Evolutionary conservation across 805 yeast species (phyloP).

Genomic region (Komagataella ulmi): DNA sequence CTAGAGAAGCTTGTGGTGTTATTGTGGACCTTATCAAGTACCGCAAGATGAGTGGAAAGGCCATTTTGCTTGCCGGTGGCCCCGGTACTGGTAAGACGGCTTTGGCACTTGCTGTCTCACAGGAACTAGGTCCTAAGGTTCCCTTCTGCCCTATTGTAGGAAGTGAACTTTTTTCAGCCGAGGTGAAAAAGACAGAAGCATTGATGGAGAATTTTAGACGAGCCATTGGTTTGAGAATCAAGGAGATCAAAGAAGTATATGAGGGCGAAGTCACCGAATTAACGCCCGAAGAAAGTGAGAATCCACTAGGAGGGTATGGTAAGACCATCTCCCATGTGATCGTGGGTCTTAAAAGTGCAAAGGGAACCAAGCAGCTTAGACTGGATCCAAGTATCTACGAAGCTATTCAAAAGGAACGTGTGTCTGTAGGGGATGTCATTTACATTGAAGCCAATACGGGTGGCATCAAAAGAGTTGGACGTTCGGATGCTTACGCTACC

Average conservation of each 20-base stretch:
- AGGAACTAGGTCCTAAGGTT: constrained; percentile 91
- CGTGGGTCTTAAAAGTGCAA: constrained; percentile 85
- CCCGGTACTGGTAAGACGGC: constrained; percentile 99
- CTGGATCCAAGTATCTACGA: constrained; percentile 90
- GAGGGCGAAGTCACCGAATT: constrained; percentile 97
- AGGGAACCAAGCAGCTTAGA: constrained; percentile 80
- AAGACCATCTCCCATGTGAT: constrained; percentile 90
- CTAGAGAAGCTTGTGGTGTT: constrained; percentile 89
- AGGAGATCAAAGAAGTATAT: constrained; percentile 94
- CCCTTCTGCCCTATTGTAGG: constrained; percentile 98
- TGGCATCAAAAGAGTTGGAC: constrained; percentile 90
- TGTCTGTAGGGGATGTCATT: constrained; percentile 90
- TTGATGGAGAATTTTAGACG: constrained; percentile 93
- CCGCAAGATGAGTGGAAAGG: constrained; percentile 89
- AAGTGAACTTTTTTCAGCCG: constrained; percentile 87
- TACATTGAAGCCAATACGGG: constrained; percentile 97
- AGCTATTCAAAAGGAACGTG: constrained; percentile 88
- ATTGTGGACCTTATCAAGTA: constrained; percentile 87
- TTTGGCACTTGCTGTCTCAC: constrained; percentile 88
- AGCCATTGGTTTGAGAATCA: constrained; percentile 91
- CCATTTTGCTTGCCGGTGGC: constrained; percentile 91
- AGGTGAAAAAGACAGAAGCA: constrained; percentile 92
- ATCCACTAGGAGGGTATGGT: constrained; percentile 96
- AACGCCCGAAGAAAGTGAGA: constrained; percentile 91
- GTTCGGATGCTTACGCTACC: constrained; percentile 97